Base-by-base conservation (phyloP, 805 yeast species). In the Geotrichum ghanense region DNA sequence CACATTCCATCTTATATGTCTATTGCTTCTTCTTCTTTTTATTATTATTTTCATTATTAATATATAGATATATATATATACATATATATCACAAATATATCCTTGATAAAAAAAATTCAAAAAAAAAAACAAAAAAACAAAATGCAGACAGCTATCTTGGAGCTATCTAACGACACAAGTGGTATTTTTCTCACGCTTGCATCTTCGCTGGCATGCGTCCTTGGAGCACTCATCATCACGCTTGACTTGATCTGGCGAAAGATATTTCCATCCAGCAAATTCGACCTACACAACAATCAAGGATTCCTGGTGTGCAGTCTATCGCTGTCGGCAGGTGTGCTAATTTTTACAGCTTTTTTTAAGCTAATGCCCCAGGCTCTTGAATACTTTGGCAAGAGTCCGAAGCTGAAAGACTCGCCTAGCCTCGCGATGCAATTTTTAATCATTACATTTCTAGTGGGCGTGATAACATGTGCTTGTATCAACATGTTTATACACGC, bases 241-340 rank as follows among this genome's bases (percentile, higher is more conserved):
- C 52, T 70, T 2, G 95, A 85, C 56, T 69, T 72, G 14, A 10
- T 81, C 0, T 78, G 81, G 61, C 58, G 63, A 43, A 24, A 59
- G 12, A 48, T 75, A 27, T 73, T 81, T 25, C 73, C 68, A 67
- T 46, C 54, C 40, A 64, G 66, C 51, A 72, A 73, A 1, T 79
- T 83, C 59, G 65, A 72, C 34, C 70, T 83, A 40, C 71, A 74
- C 45, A 73, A 75, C 47, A 80, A 82, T 58, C 75, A 81, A 31
- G 62, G 66, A 12, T 79, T 89, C 58, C 71, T 90, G 50, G 79
- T 84, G 35, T 79, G 79, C 26, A 82, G 95, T 1, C 71, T 90
- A 23, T 75, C 92, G 0, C 64, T 89, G 44, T 79, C 89, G 52
- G 71, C 90, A 0, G 97, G 98, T 0, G 85, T 95, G 22, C 71